These are phyloP conservation scores for Monascus ruber DNA, from an alignment of 2,329 filamentous ascomycete genomes.

Conservation along the genomic window DNA sequence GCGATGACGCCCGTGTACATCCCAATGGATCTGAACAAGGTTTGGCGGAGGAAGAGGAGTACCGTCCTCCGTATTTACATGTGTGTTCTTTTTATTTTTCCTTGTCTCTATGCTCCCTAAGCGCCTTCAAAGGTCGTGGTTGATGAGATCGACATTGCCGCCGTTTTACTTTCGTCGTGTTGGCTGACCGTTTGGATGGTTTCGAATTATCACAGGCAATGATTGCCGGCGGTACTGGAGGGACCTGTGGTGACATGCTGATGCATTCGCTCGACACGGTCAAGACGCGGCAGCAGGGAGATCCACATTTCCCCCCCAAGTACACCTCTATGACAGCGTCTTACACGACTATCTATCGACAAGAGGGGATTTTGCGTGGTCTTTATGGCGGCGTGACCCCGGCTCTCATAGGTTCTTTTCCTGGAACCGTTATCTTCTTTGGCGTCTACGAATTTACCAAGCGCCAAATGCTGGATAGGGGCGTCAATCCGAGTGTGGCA, in stretches of 20 bases:
- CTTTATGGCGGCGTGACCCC: conserved; percentile 91
- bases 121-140: no score
- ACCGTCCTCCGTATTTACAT: conserved; percentile 52
- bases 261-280: conserved; percentile 99
- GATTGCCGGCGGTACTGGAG: conserved; percentile 87
- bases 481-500: conserved; percentile 68
- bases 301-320: conserved; percentile 82
- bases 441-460: conserved; percentile 96
- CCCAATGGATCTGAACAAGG: conserved; percentile 6
- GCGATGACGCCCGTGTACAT: not conserved
- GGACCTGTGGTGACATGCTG: conserved; percentile 86
- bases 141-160: no score
- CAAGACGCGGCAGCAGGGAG: conserved; percentile 94
- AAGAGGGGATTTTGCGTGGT: conserved; percentile 77
- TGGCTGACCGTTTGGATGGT: no score
- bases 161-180: no score
- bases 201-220: conserved; percentile 53
- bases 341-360: conserved; percentile 83
- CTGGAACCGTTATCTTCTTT: conserved; percentile 90
- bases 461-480: conserved; percentile 71
- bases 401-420: conserved; percentile 82
- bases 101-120: not conserved
- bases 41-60: conserved; percentile 40
- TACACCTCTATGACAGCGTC: conserved; percentile 84
- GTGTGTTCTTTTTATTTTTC: conserved; percentile 33